These are phyloP conservation scores for Fraxinus cuspidata DNA, from an alignment of 257 asterid genomes.

Conservation along the genomic window DNA sequence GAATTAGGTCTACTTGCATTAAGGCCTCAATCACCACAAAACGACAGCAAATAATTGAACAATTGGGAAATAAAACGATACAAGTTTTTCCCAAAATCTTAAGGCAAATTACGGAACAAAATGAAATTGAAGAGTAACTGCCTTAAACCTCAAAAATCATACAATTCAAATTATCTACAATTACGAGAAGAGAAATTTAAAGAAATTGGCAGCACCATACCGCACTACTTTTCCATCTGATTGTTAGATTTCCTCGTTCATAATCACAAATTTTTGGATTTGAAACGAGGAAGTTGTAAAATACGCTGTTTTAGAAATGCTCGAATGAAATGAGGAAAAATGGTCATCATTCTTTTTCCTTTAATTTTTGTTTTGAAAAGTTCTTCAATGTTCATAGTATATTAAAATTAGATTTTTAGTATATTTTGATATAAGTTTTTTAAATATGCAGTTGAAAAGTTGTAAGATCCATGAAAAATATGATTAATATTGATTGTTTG, in stretches of 20 bases:
- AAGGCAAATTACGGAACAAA: background rate
- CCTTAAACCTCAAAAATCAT: background rate
- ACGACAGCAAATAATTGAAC: background rate
- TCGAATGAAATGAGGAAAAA: no score
- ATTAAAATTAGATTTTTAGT: no score
- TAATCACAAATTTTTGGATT: background rate
- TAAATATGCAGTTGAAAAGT: no score
- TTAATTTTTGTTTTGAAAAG: no score
- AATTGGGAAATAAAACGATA: background rate
- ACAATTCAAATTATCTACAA: background rate
- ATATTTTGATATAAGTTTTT: no score
- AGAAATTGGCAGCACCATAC: background rate
- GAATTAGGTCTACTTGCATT: constrained; percentile 20
- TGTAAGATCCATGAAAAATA: no score
- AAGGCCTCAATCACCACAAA: constrained; percentile 30
- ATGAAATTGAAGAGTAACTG: background rate
- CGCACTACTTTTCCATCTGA: background rate
- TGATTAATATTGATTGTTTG: no score
- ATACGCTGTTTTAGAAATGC: no score
- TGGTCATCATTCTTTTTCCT: no score
- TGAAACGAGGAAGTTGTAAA: background rate
- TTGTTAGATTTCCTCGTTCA: background rate
- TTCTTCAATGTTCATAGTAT: no score
- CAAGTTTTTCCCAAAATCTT: background rate
- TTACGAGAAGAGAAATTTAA: background rate